These are phyloP conservation scores for Incumbomyces delicatus DNA, from an alignment of 2,329 filamentous ascomycete species.

Conservation along the genomic window DNA sequence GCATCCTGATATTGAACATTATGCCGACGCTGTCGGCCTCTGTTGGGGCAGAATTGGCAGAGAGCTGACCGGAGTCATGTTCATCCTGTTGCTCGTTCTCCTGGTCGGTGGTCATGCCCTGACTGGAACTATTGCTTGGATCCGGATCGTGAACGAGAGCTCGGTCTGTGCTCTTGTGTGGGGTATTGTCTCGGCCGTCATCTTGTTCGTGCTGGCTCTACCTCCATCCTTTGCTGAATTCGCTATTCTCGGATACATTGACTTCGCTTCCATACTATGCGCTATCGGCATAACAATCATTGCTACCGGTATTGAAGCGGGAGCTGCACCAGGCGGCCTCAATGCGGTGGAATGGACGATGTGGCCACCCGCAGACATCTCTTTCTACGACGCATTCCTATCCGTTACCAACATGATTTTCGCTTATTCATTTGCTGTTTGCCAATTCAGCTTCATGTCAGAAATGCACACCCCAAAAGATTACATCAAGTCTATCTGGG, in stretches of 20 bases:
- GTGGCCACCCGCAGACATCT: slow-evolving; percentile 32
- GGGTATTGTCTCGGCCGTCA: slow-evolving; percentile 34
- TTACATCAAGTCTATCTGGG: slow-evolving; percentile 53
- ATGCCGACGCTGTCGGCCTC: slow-evolving; percentile 35
- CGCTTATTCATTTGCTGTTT: slow-evolving; percentile 56
- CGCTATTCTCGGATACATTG: slow-evolving; percentile 30
- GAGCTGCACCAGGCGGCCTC: slow-evolving; percentile 20
- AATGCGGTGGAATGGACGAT: slow-evolving; percentile 17
- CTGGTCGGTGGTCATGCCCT: slow-evolving; percentile 36
- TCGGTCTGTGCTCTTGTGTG: slow-evolving; percentile 34
- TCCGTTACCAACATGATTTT: slow-evolving; percentile 61
- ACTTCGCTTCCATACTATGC: slow-evolving; percentile 27
- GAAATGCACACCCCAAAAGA: slow-evolving; percentile 54
- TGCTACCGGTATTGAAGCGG: slow-evolving; percentile 24
- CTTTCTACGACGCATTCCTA: slow-evolving; percentile 48
- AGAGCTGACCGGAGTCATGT: slow-evolving; percentile 34
- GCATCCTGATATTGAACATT: slow-evolving; percentile 33
- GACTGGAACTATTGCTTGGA: slow-evolving; percentile 38
- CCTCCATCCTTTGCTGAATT: slow-evolving; percentile 30
- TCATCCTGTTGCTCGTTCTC: slow-evolving; percentile 34
- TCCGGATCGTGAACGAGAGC: slow-evolving; percentile 30
- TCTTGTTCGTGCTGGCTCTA: slow-evolving; percentile 26
- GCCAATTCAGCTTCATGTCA: slow-evolving; percentile 57
- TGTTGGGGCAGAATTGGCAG: slow-evolving; percentile 35
- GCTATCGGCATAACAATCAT: slow-evolving; percentile 29